phyloP scores from a whole-genome alignment of 164 flowering plant genomes.

The Echeveria elegans region DNA sequence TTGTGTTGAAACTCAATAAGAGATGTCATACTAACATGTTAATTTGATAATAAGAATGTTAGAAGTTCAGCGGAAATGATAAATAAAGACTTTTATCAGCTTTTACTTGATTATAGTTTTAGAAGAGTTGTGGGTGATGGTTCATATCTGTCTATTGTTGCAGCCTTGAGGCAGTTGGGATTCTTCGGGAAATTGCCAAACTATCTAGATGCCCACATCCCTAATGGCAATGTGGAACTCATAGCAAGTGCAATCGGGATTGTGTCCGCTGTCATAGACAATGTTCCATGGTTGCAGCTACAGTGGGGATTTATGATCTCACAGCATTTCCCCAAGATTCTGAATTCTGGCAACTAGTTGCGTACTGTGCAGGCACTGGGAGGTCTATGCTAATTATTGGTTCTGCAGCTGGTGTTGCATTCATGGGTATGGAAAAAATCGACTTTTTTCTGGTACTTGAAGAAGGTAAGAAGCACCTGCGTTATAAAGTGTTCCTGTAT shows the following conservation, averaged over 20 bases:
- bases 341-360: constrained; percentile 91
- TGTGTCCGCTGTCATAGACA: constrained; percentile 89
- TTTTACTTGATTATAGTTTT: background rate
- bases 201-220: constrained; percentile 81
- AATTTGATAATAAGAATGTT: background rate
- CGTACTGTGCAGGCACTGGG: constrained; percentile 95
- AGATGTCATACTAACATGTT: background rate
- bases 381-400: constrained; percentile 95
- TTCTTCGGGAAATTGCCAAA: constrained; percentile 86
- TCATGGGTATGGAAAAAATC: constrained; percentile 96
- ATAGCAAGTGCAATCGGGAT: constrained; percentile 89
- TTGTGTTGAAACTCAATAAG: background rate
- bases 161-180: constrained; percentile 93
- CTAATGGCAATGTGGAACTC: constrained; percentile 62
- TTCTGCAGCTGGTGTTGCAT: constrained; percentile 99
- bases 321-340: constrained; percentile 81
- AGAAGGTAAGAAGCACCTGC: constrained; percentile 48
- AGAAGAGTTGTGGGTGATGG: background rate
- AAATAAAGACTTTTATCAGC: background rate
- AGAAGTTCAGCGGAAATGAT: background rate
- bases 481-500: too few species aligned
- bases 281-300: constrained; percentile 95
- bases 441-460: constrained; percentile 97
- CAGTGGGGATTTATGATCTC: constrained; percentile 97
- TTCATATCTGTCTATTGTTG: background rate